Evolutionary conservation across 73 alveolate genomes (phyloP).

Genomic region (Uronychia setigera): DNA sequence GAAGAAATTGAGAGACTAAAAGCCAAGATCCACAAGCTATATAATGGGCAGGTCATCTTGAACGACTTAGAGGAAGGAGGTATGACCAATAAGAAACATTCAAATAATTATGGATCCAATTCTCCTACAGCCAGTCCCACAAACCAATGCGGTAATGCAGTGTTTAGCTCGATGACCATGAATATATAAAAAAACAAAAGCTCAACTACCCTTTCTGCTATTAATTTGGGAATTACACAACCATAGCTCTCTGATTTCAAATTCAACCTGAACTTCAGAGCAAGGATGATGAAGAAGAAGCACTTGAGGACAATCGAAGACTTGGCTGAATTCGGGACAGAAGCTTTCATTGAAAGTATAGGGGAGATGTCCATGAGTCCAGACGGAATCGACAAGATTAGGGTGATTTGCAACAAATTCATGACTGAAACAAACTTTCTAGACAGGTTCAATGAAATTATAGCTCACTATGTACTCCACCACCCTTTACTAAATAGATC

Average conservation of each 20-base stretch:
- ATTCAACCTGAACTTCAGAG: not conserved
- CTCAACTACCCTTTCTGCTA: not conserved
- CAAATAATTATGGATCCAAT: not conserved
- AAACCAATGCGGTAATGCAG: not conserved
- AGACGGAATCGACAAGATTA: not conserved
- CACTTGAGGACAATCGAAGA: not conserved
- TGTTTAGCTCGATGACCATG: not conserved
- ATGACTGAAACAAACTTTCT: not conserved
- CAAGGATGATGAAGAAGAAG: not conserved
- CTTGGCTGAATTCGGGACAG: not conserved
- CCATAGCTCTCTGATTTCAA: not conserved
- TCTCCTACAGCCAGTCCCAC: not conserved
- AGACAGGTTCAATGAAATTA: not conserved
- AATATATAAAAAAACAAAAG: too few relatives aligned
- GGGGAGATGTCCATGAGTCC: not conserved
- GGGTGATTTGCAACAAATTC: not conserved
- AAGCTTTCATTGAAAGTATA: not conserved
- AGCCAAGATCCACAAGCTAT: slow-evolving; percentile 16
- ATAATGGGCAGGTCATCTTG: not conserved
- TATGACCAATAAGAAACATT: not conserved
- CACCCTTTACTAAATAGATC: not conserved
- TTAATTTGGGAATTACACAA: too few relatives aligned
- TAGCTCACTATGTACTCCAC: not conserved
- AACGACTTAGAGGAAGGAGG: not conserved
- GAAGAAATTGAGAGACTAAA: slow-evolving; percentile 27